phyloP scores from a whole-genome alignment of 345 rosid genomes.

The Salix caprea region DNA sequence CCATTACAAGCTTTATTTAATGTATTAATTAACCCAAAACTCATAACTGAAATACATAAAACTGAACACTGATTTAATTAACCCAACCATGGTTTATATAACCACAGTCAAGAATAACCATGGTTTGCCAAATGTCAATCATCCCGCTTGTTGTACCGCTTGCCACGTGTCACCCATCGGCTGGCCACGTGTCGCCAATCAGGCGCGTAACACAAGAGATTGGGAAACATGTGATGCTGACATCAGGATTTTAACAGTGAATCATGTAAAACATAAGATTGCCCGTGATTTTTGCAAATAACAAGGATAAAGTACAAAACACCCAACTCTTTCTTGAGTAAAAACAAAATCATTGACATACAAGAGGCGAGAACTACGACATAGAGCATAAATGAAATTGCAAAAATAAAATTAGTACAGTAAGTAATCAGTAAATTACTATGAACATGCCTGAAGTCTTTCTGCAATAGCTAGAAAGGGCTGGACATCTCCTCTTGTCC shows the following conservation, averaged over 20 bases:
- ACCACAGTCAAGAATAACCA: no score
- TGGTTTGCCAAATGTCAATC: no score
- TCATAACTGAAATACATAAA: no score
- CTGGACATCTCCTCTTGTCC: conserved; percentile 99
- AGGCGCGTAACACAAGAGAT: background rate
- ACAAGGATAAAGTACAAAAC: background rate
- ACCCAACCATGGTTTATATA: no score
- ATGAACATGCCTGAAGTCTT: conserved; percentile 75
- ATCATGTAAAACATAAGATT: background rate
- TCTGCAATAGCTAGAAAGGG: conserved; percentile 93
- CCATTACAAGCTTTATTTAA: no score
- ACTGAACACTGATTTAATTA: no score
- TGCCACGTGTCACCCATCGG: no score
- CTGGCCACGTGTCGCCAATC: no score
- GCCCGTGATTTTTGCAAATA: background rate
- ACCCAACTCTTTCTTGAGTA: background rate
- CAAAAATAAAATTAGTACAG: conserved; percentile 2
- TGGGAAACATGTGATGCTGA: background rate
- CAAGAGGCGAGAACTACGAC: background rate
- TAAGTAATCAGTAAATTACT: conserved; percentile 5
- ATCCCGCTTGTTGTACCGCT: no score
- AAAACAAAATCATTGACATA: background rate
- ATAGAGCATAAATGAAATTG: background rate
- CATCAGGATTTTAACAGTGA: background rate
- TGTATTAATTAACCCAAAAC: no score